A percentile compares a stretch with the other conserved stretches of the same genome.
Evolutionary conservation across 2,329 filamentous ascomycete genomes (phyloP).

Genomic region (Catunica adiposa): DNA sequence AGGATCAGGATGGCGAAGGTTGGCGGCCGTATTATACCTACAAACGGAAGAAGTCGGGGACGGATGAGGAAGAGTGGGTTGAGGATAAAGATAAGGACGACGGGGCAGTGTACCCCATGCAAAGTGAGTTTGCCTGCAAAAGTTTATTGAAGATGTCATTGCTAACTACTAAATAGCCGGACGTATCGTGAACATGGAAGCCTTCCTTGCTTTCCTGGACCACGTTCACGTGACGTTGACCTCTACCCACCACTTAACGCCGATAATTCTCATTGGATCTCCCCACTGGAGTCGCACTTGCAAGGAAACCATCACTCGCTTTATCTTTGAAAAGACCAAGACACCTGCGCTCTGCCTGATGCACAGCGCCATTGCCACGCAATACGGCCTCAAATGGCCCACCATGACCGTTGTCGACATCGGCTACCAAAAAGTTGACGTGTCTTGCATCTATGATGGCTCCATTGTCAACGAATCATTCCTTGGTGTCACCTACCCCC

Average conservation of each 20-base stretch:
- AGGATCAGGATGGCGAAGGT: conserved; percentile 63
- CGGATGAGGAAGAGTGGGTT: conserved; percentile 53
- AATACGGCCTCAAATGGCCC: conserved; percentile 61
- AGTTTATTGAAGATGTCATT: background rate
- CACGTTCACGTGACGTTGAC: conserved; percentile 83
- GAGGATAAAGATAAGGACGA: conserved; percentile 80
- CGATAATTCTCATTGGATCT: conserved; percentile 76
- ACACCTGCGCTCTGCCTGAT: conserved; percentile 82
- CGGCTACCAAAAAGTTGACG: conserved; percentile 78
- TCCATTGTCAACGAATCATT: conserved; percentile 50
- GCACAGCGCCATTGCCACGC: conserved; percentile 72
- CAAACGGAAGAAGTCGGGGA: conserved; percentile 37
- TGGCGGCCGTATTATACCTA: conserved; percentile 62
- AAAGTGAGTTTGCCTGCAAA: conserved; percentile 26
- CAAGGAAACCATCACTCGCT: conserved; percentile 74
- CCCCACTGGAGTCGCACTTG: conserved; percentile 82
- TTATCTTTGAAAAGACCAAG: conserved; percentile 94
- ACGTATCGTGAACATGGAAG: conserved; percentile 75
- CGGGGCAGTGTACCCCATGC: conserved; percentile 76
- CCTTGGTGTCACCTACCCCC: conserved; percentile 39
- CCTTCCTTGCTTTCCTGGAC: conserved; percentile 83
- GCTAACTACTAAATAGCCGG: conserved; percentile 35
- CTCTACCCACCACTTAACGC: conserved; percentile 88
- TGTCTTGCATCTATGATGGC: conserved; percentile 79
- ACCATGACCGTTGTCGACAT: conserved; percentile 82